These are phyloP conservation scores for Penicillium crustosum DNA, from an alignment of 2,329 filamentous ascomycete species.

Conservation along the genomic window DNA sequence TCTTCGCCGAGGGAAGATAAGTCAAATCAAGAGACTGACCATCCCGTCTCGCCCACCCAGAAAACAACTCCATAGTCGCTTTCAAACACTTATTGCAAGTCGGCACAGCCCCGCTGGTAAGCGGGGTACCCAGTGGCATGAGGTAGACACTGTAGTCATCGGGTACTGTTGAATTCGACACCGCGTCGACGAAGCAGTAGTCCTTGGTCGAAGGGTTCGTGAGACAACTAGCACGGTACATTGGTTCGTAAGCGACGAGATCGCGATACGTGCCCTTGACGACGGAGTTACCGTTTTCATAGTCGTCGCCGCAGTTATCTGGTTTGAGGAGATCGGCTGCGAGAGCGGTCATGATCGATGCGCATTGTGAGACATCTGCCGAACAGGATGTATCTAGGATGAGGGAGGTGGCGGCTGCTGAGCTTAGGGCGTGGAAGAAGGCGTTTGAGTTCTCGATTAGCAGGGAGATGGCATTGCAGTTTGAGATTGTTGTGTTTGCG, in stretches of 20 bases:
- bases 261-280: conserved; percentile 75
- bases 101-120: conserved; percentile 64
- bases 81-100: conserved; percentile 74
- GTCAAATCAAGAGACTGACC: conserved; percentile 65
- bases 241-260: conserved; percentile 70
- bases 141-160: conserved; percentile 81
- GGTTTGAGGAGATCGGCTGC: conserved; percentile 63
- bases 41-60: conserved; percentile 64
- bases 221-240: conserved; percentile 81
- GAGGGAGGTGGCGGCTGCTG: conserved; percentile 69
- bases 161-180: conserved; percentile 70
- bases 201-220: conserved; percentile 63
- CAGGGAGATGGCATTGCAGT: conserved; percentile 81
- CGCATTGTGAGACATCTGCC: conserved; percentile 66
- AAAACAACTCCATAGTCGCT: conserved; percentile 79
- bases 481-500: conserved; percentile 62
- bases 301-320: conserved; percentile 71
- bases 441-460: conserved; percentile 78
- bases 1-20: conserved; percentile 69
- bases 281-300: conserved; percentile 63
- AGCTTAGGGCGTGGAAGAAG: conserved; percentile 78
- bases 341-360: conserved; percentile 61
- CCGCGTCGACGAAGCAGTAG: conserved; percentile 80
- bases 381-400: conserved; percentile 77
- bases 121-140: conserved; percentile 70